phyloP scores from a whole-genome alignment of 2,329 filamentous ascomycete species.

The Huntiella bhutanensis region DNA sequence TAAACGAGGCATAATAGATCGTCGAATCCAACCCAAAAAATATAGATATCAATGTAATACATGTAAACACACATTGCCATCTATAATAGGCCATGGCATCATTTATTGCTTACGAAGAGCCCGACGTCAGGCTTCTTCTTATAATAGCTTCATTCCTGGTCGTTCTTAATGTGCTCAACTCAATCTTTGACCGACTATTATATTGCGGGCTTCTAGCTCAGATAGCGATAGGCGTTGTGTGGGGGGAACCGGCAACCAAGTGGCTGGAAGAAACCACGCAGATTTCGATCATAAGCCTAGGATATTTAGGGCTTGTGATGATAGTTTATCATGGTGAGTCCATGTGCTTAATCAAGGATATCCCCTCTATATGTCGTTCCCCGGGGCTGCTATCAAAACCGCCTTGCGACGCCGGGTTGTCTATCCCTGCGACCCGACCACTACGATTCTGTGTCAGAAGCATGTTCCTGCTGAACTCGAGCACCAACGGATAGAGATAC shows the following conservation, averaged over 20 bases:
- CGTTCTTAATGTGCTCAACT: conserved; percentile 38
- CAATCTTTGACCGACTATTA: conserved; percentile 35
- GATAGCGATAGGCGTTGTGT: conserved; percentile 50
- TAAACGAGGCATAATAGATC: too few relatives aligned
- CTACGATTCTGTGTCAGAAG: too few relatives aligned
- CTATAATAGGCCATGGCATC: too few relatives aligned
- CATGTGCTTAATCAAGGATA: background rate
- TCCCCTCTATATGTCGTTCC: background rate
- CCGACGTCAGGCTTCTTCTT: too few relatives aligned
- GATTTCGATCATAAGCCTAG: conserved; percentile 40
- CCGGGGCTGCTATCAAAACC: background rate
- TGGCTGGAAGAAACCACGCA: conserved; percentile 36
- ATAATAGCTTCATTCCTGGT: conserved; percentile 37
- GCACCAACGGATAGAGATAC: too few relatives aligned
- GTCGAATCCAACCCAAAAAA: too few relatives aligned
- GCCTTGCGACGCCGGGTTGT: too few relatives aligned
- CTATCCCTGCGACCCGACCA: too few relatives aligned
- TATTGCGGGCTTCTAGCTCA: conserved; percentile 59
- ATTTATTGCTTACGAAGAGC: too few relatives aligned
- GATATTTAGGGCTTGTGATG: conserved; percentile 54
- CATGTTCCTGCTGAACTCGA: too few relatives aligned
- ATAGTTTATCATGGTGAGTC: conserved; percentile 47
- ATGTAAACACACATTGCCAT: too few relatives aligned
- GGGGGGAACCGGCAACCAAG: conserved; percentile 45
- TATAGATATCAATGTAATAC: too few relatives aligned